A percentile compares a stretch with the other conserved stretches of the same genome.
These are phyloP conservation scores for Thelonectria olida DNA, from an alignment of 2,329 filamentous ascomycete genomes.

Conservation along the genomic window DNA sequence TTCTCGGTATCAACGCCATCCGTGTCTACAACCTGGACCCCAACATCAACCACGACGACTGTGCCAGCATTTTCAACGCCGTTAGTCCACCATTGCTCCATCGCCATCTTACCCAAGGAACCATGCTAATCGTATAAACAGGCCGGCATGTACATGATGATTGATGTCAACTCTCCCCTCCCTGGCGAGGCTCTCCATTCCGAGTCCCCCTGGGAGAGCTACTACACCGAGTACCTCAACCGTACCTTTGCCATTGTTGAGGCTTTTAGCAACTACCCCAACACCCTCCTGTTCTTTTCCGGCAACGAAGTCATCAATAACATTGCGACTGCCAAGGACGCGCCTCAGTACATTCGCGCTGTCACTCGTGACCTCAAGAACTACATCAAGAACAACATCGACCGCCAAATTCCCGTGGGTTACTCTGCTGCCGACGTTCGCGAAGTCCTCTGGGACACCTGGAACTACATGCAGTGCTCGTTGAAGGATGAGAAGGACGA, in stretches of 20 bases:
- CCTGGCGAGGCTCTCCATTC: conserved; percentile 66
- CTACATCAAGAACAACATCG: conserved; percentile 77
- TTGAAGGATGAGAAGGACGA: conserved; percentile 62
- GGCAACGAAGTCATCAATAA: conserved; percentile 83
- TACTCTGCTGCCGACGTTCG: conserved; percentile 86
- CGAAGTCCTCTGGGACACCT: conserved; percentile 75
- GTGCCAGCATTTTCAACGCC: conserved; percentile 74
- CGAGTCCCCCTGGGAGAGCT: conserved; percentile 65
- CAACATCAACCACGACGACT: conserved; percentile 72
- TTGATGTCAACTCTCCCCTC: conserved; percentile 74
- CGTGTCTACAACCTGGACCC: conserved; percentile 76
- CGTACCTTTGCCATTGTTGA: conserved; percentile 74
- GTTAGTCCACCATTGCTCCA: conserved; percentile 40
- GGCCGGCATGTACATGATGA: conserved; percentile 74
- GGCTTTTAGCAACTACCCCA: conserved; percentile 73
- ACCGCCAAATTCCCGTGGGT: conserved; percentile 77
- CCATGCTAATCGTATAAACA: conserved; percentile 29
- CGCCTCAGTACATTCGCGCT: conserved; percentile 77
- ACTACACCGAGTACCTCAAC: conserved; percentile 69
- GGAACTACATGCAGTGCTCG: conserved; percentile 78
- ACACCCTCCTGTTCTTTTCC: conserved; percentile 78
- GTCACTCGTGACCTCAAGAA: conserved; percentile 83
- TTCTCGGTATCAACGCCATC: conserved; percentile 72
- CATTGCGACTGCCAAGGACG: conserved; percentile 64
- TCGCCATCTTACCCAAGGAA: too few relatives aligned